Base-by-base conservation (phyloP, 805 yeast species). In the Yarrowia osloensis region DNA sequence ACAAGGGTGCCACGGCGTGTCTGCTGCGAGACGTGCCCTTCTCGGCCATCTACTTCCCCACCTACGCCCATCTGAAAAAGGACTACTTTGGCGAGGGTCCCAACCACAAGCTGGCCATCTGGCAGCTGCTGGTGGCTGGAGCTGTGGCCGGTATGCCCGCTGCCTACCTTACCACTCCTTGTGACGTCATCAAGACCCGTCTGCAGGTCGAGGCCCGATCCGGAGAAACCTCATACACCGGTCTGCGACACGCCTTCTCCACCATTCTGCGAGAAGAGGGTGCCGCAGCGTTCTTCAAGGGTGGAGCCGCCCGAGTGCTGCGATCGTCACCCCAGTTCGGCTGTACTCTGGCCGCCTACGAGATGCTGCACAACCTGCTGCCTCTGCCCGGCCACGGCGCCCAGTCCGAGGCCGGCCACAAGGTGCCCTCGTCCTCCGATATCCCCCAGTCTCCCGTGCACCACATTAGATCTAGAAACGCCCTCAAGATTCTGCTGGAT, bases 241-340 rank as follows among this genome's bases (percentile, higher is more conserved):
- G 96, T 68, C 88, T 94, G 67, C 73, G 81, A 33, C 93, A 92
- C 78, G 96, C 97, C 24, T 89, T 88, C 49, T 77, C 79, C 35
- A 85, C 89, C 2, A 92, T 94, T 67, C 76, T 86, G 72, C 85
- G 79, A 71, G 97, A 91, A 76, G 99, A 94, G 79, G 96, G 97
- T 17, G 78, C 88, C 68, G 78, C 81, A 69, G 96, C 97, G 13
- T 90, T 94, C 75, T 94, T 93, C 84, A 94, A 94, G 81, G 99
- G 99, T 73, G 96, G 98, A 42, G 85, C 93, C 68, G 98, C 98
- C 7, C 86, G 99, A 78, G 92, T 94, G 44, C 81, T 92, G 74
- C 85, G 98, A 79, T 93, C 98, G 5, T 92, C 98, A 1, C 99
- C 99, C 8, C 99, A 94, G 78, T 94, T 94, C 77, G 99, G 98